phyloP scores from a whole-genome alignment of 345 rosid species.

The thale cress (Arabidopsis thaliana) region TAIR10.1 NC_003075.7:17179001-17179500 shows the following conservation, averaged over 20 bases:
- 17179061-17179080: constrained; percentile 81
- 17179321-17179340: constrained; percentile 91
- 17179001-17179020: neutral
- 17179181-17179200: constrained; percentile 4
- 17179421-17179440: constrained; percentile 16
- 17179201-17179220: neutral
- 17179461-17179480: constrained; percentile 97
- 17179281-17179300: constrained; percentile 99
- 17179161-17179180: constrained; percentile 32
- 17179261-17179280: constrained; percentile 97
- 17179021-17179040: constrained; percentile 91
- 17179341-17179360: constrained; percentile 4
- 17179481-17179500: constrained; percentile 94
- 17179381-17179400: neutral
- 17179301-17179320: constrained; percentile 96
- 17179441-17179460: constrained; percentile 98
- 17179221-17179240: constrained; percentile 26
- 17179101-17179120: constrained; percentile 97
- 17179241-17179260: constrained; percentile 99
- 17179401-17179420: constrained; percentile 12
- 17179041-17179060: constrained; percentile 81
- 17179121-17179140: constrained; percentile 94
- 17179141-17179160: constrained; percentile 53
- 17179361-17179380: constrained; percentile 7
- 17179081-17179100: constrained; percentile 92